These are phyloP conservation scores for Excoecaria cochinchinensis DNA, from an alignment of 345 rosid species.

Conservation along the genomic window DNA sequence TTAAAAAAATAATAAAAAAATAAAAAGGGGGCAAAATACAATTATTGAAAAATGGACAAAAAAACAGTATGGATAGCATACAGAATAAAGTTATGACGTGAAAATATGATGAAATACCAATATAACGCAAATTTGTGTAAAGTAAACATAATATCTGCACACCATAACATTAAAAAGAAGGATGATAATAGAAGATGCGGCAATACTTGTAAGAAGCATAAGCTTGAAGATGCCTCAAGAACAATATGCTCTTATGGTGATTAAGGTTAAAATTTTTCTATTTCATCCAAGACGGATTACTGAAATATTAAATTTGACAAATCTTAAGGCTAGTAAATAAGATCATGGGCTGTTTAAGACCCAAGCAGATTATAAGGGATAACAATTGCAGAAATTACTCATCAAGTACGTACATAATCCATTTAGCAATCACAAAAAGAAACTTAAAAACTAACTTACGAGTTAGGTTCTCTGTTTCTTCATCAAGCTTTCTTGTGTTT, in stretches of 20 bases:
- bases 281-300: neutral
- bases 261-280: neutral
- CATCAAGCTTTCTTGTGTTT: conserved; percentile 93
- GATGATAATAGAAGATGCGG: neutral
- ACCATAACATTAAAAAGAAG: neutral
- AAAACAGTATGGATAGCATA: no score
- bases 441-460: conserved; percentile 47
- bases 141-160: no score
- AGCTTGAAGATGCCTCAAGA: neutral
- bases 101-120: no score
- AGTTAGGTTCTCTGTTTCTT: conserved; percentile 86
- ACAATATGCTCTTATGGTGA: neutral
- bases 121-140: no score
- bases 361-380: neutral
- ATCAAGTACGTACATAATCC: neutral
- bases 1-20: no score
- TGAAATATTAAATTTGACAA: neutral
- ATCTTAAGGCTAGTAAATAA: neutral
- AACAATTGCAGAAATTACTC: neutral
- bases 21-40: no score
- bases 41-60: neutral
- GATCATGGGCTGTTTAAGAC: neutral
- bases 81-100: no score
- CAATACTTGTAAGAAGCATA: neutral
- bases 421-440: neutral